Evolutionary conservation across 129 eudicot genomes (phyloP).

Genomic region (Logfia minima): DNA sequence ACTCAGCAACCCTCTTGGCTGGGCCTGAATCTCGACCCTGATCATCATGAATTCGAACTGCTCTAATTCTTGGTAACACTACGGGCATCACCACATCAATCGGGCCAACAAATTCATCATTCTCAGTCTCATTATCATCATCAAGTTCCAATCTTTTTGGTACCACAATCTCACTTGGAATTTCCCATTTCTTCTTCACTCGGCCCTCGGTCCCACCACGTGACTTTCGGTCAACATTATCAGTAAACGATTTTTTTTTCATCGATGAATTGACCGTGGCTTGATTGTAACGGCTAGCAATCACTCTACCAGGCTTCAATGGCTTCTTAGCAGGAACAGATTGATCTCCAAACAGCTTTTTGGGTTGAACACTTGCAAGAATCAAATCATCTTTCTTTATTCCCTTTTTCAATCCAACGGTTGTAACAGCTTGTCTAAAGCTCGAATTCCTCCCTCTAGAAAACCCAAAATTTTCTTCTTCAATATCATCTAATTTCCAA

Average conservation of each 20-base stretch:
- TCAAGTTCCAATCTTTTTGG: conserved; percentile 40
- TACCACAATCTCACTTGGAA: conserved; percentile 63
- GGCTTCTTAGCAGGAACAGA: conserved; percentile 66
- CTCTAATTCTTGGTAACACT: conserved; percentile 44
- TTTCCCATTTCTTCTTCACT: conserved; percentile 79
- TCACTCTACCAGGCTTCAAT: conserved; percentile 67
- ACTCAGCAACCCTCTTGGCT: conserved; percentile 73
- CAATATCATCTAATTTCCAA: conserved; percentile 75
- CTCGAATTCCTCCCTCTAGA: conserved; percentile 41
- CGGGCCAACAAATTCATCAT: not conserved
- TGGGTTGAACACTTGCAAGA: conserved; percentile 64
- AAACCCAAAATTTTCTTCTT: conserved; percentile 52
- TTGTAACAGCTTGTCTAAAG: conserved; percentile 56
- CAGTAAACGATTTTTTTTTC: conserved; percentile 66
- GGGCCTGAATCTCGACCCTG: conserved; percentile 81
- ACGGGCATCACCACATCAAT: conserved; percentile 22
- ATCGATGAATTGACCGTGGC: conserved; percentile 40
- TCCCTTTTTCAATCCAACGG: conserved; percentile 53
- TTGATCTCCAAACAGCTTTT: conserved; percentile 77
- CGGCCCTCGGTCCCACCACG: conserved; percentile 49
- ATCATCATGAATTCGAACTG: conserved; percentile 44
- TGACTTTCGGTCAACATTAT: conserved; percentile 44
- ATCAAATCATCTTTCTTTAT: conserved; percentile 66
- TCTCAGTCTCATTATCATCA: conserved; percentile 26
- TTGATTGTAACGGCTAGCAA: conserved; percentile 79